phyloP scores from a whole-genome alignment of 2,329 filamentous ascomycete genomes.

The Metarhizium sp. region DNA sequence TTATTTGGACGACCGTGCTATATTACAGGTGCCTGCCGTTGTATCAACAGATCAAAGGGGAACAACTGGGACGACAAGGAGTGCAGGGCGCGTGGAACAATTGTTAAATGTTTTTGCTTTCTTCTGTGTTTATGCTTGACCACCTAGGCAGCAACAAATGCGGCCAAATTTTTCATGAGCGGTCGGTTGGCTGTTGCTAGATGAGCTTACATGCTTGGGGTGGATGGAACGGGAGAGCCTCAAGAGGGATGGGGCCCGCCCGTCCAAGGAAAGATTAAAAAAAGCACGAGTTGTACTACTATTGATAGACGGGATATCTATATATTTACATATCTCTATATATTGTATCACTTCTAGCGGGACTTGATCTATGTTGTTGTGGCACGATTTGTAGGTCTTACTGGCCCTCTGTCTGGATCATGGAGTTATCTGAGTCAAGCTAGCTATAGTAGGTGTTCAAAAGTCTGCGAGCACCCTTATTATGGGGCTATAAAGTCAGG shows the following conservation, averaged over 20 bases:
- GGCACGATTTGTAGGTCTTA: too few species aligned
- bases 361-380: too few species aligned
- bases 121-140: background rate
- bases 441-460: too few species aligned
- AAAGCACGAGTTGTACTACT: conserved; percentile 15
- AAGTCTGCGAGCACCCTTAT: too few species aligned
- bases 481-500: too few species aligned
- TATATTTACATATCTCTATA: background rate
- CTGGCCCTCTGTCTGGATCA: too few species aligned
- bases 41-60: conserved; percentile 4
- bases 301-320: conserved; percentile 15
- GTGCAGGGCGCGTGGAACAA: conserved; percentile 1
- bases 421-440: too few species aligned
- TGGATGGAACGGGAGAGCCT: background rate
- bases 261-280: conserved; percentile 9
- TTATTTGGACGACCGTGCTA: background rate
- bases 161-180: background rate
- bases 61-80: background rate
- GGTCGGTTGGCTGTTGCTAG: background rate
- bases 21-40: background rate
- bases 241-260: background rate
- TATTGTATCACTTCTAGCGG: too few species aligned
- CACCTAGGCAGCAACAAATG: background rate
- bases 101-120: background rate
- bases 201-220: background rate